A percentile compares a stretch with the other conserved stretches of the same genome.
These are phyloP conservation scores for Termitomyces sp. DNA, from an alignment of 1,284 basidiomycete species.

Conservation along the genomic window DNA sequence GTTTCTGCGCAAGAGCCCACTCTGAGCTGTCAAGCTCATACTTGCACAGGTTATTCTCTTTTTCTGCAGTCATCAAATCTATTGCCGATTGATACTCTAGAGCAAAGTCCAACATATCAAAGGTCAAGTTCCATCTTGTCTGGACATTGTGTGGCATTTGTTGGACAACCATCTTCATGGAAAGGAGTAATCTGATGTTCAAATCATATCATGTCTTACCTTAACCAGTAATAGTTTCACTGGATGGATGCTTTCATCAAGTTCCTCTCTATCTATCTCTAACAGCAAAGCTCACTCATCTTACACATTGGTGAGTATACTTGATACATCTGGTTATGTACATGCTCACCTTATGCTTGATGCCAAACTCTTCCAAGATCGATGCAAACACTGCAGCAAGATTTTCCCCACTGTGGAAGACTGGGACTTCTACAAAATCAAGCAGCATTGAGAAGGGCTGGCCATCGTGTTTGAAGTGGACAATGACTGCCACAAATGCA, in stretches of 20 bases:
- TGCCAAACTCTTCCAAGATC: conserved; percentile 18
- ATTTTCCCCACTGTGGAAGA: conserved; percentile 15
- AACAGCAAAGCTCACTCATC: too few species aligned
- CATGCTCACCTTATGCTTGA: conserved; percentile 19
- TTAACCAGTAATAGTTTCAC: too few species aligned
- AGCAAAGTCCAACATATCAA: conserved; percentile 22
- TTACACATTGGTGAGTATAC: too few species aligned
- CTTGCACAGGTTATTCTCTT: conserved; percentile 6
- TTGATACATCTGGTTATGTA: too few species aligned
- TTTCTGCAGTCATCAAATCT: conserved; percentile 12
- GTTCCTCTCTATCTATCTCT: too few species aligned
- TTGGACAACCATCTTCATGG: conserved; percentile 4
- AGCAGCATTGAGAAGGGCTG: conserved; percentile 18
- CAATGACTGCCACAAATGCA: conserved; percentile 18
- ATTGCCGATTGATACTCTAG: conserved; percentile 21
- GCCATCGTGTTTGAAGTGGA: conserved; percentile 17
- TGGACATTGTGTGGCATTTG: conserved; percentile 24
- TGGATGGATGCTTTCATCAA: too few species aligned
- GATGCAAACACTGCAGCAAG: conserved; percentile 17
- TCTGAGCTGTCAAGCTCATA: conserved; percentile 15
- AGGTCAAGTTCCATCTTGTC: conserved; percentile 30
- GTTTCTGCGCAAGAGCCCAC: conserved; percentile 14
- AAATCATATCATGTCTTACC: too few species aligned
- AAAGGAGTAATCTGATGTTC: too few species aligned
- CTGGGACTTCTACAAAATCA: conserved; percentile 16